Conservation (phyloP, 495 filamentous ascomycete genomes). For the Aspergillus biplanus region DNA sequence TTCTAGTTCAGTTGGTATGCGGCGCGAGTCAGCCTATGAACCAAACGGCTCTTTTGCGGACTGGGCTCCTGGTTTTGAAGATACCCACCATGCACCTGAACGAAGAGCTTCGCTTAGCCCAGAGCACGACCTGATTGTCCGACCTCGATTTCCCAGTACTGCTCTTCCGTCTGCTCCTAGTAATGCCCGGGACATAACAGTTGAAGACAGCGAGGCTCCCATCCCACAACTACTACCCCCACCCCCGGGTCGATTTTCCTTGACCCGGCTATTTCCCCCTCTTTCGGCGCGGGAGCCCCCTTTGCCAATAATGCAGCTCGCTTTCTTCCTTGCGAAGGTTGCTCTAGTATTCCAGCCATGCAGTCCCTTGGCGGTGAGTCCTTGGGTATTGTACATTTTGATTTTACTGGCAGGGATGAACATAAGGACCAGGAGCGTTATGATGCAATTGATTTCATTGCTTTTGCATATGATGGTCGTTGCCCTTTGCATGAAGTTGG, state of each 20-base stretch:
- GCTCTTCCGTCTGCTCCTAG: constrained; percentile 27
- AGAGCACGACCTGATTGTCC: constrained; percentile 45
- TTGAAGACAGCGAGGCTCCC: constrained; percentile 38
- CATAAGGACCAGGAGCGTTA: constrained; percentile 33
- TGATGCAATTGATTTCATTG: constrained; percentile 30
- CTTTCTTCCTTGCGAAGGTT: constrained; percentile 60
- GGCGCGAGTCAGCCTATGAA: constrained; percentile 40
- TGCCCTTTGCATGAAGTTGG: constrained; percentile 34
- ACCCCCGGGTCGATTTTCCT: constrained; percentile 36
- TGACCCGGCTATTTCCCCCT: constrained; percentile 29
- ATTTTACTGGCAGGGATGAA: constrained; percentile 62
- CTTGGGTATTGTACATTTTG: constrained; percentile 64
- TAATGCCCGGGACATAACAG: constrained; percentile 30
- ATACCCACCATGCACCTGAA: constrained; percentile 24
- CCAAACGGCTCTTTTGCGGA: constrained; percentile 28
- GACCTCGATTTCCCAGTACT: constrained; percentile 35
- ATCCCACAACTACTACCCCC: constrained; percentile 64
- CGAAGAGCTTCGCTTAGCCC: constrained; percentile 29
- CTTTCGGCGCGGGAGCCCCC: constrained; percentile 27
- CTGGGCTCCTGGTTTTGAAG: constrained; percentile 21
- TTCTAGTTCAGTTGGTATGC: constrained; percentile 30
- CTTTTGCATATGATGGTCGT: constrained; percentile 40
- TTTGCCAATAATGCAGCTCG: constrained; percentile 38
- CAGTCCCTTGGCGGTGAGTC: constrained; percentile 60
- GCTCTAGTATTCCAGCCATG: constrained; percentile 60